Percentiles rank a stretch among this genome's conserved stretches.
Conservation (phyloP, 2,329 filamentous ascomycete species). For the Penicillium oxalicum region DNA sequence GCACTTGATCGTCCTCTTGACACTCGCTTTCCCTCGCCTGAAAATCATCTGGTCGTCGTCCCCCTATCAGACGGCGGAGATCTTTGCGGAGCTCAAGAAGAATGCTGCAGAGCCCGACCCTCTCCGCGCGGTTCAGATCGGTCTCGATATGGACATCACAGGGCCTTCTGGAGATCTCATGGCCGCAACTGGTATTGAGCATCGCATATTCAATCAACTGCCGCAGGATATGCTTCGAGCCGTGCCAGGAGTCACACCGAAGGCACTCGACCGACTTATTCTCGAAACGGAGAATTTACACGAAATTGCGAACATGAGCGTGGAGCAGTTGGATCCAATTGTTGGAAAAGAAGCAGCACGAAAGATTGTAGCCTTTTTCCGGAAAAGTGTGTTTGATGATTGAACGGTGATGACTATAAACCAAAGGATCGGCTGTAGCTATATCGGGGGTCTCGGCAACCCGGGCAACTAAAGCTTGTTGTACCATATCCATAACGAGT, state of each 20-base stretch:
- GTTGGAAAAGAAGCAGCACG: constrained; percentile 73
- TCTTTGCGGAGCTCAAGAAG: constrained; percentile 89
- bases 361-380: constrained; percentile 77
- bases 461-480: neutral
- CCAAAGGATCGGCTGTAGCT: too few species aligned
- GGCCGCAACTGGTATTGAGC: constrained; percentile 48
- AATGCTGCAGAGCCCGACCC: constrained; percentile 88
- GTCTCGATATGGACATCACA: constrained; percentile 56
- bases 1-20: constrained; percentile 84
- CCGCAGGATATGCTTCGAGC: constrained; percentile 85
- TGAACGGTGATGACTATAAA: neutral
- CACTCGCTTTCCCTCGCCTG: constrained; percentile 81
- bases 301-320: constrained; percentile 81
- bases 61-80: constrained; percentile 94
- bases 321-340: constrained; percentile 63
- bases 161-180: constrained; percentile 44
- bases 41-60: constrained; percentile 90
- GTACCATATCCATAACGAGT: neutral
- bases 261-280: constrained; percentile 68
- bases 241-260: constrained; percentile 76
- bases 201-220: constrained; percentile 72
- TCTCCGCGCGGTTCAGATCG: constrained; percentile 74
- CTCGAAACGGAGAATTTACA: constrained; percentile 67
- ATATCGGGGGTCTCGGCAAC: neutral
- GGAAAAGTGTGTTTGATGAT: constrained; percentile 53